These are phyloP conservation scores for Lentinula sp. DNA, from an alignment of 768 basidiomycete genomes.

Conservation along the genomic window DNA sequence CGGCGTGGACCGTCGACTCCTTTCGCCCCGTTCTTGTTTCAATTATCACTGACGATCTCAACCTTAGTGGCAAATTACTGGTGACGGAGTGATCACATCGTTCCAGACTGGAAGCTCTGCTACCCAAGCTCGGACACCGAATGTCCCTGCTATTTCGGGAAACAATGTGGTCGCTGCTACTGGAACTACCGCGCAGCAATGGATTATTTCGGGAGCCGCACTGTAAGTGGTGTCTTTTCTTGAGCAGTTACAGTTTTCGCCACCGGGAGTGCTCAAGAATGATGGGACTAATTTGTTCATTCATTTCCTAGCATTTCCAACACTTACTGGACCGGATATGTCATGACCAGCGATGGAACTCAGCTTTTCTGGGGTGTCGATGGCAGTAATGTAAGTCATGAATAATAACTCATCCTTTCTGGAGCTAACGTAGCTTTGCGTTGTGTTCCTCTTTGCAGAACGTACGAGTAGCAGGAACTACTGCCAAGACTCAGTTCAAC, in stretches of 20 bases:
- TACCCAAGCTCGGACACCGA: neutral
- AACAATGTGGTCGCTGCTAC: neutral
- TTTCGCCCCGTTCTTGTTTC: too few species aligned
- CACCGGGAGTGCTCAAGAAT: too few species aligned
- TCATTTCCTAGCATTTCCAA: neutral
- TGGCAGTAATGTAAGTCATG: neutral
- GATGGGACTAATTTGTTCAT: neutral
- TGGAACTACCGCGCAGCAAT: neutral
- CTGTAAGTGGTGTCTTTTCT: neutral
- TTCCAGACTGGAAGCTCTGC: neutral
- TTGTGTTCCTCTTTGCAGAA: too few species aligned
- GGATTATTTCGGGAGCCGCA: neutral
- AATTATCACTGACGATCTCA: too few species aligned
- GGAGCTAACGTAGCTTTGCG: too few species aligned
- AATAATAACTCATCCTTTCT: too few species aligned
- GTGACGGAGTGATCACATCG: neutral
- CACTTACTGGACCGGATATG: neutral
- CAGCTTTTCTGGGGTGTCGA: neutral
- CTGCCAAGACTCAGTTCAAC: too few species aligned
- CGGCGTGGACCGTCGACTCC: neutral
- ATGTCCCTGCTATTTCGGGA: neutral
- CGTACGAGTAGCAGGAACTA: too few species aligned
- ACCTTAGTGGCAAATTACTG: neutral
- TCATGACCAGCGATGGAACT: neutral
- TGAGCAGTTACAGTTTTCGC: too few species aligned